Conservation (phyloP, 2,329 filamentous ascomycete genomes). For the Fusarium duplospermum region DNA sequence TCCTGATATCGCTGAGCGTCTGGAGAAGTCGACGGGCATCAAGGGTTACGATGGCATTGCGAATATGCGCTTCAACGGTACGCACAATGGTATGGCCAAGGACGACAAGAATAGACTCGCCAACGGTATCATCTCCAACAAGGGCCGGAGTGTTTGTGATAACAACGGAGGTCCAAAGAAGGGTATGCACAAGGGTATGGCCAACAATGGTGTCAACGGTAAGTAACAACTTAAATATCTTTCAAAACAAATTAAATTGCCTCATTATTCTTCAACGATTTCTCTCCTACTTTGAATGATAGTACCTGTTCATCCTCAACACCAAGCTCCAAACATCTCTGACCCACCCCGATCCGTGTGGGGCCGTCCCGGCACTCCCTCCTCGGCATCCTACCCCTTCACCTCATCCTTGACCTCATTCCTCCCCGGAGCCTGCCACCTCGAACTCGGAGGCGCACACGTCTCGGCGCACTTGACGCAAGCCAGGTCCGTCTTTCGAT, state of each 20-base stretch:
- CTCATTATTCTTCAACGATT: background rate
- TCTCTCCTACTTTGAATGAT: background rate
- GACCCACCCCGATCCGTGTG: background rate
- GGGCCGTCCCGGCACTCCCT: background rate
- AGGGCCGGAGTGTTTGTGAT: conserved; percentile 1
- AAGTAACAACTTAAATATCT: background rate
- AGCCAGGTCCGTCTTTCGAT: conserved; percentile 40
- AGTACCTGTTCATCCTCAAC: background rate
- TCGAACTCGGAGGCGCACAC: conserved; percentile 43
- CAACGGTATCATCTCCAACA: conserved; percentile 7
- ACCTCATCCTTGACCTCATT: conserved; percentile 10
- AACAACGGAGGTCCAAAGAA: conserved; percentile 17
- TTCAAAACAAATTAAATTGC: background rate
- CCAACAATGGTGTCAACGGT: conserved; percentile 9
- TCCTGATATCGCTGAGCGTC: conserved; percentile 64
- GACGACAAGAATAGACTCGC: conserved; percentile 11
- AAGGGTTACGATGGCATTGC: conserved; percentile 32
- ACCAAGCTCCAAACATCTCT: background rate
- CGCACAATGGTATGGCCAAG: conserved; percentile 15
- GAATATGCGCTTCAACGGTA: conserved; percentile 7
- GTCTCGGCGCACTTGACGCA: conserved; percentile 44
- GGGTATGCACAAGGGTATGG: background rate
- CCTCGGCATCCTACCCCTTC: background rate
- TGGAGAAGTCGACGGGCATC: conserved; percentile 71
- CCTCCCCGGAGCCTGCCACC: conserved; percentile 42